phyloP scores from a whole-genome alignment of 805 yeast species.

The Schwanniomyces pseudopolymorphus region DNA sequence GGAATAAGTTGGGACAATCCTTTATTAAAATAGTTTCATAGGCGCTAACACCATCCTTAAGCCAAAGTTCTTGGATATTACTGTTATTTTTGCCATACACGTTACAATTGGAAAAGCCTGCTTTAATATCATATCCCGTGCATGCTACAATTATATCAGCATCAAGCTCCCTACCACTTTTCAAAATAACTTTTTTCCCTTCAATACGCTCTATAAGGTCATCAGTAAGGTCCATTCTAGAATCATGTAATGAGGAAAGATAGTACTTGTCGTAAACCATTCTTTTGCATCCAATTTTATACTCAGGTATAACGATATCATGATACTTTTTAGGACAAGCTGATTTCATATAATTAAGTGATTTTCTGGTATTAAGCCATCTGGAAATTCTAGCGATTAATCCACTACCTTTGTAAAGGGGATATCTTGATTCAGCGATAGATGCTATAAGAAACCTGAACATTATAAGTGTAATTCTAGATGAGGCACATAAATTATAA shows the following conservation, averaged over 20 bases:
- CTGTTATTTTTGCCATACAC: conserved; percentile 27
- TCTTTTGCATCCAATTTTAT: conserved; percentile 43
- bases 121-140: conserved; percentile 35
- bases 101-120: conserved; percentile 14
- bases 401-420: conserved; percentile 33
- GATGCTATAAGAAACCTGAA: conserved; percentile 27
- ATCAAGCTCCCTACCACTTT: conserved; percentile 23
- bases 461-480: conserved; percentile 26
- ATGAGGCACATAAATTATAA: conserved; percentile 23
- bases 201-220: conserved; percentile 24
- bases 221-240: conserved; percentile 24
- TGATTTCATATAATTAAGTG: conserved; percentile 24
- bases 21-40: conserved; percentile 33
- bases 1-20: conserved; percentile 34
- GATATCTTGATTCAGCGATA: conserved; percentile 34
- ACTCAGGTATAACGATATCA: conserved; percentile 33
- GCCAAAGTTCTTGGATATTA: conserved; percentile 25
- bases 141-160: conserved; percentile 44
- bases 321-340: conserved; percentile 34
- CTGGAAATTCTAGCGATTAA: conserved; percentile 25
- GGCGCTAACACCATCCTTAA: conserved; percentile 30
- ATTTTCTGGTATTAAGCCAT: conserved; percentile 16
- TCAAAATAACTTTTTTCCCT: conserved; percentile 27
- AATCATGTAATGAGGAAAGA: conserved; percentile 31
- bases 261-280: conserved; percentile 38